Conservation (phyloP, 768 basidiomycete species). For the Baorangia bicolor region DNA sequence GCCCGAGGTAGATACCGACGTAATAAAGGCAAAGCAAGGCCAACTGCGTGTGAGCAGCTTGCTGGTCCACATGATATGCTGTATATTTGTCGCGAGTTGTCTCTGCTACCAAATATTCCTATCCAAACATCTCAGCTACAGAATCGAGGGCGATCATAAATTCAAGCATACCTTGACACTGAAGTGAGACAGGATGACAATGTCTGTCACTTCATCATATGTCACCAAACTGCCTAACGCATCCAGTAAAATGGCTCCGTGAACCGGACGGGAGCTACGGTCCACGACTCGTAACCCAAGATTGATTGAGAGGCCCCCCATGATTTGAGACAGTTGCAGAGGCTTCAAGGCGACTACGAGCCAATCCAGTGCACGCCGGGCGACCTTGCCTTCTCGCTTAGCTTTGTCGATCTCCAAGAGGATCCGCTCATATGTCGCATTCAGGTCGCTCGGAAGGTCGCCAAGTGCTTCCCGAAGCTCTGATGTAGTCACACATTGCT, state of each 20-base stretch:
- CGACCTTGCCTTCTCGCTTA: neutral
- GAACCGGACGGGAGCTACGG: neutral
- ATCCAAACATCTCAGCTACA: neutral
- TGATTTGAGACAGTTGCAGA: neutral
- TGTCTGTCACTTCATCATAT: neutral
- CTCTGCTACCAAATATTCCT: conserved; percentile 7
- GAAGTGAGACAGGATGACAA: conserved; percentile 3
- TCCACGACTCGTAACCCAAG: neutral
- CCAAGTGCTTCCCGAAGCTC: neutral
- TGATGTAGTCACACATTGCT: neutral
- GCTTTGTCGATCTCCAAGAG: neutral
- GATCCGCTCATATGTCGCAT: conserved; percentile 1
- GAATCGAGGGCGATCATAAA: neutral
- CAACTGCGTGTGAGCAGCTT: neutral
- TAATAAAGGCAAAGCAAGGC: neutral
- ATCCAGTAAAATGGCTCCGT: neutral
- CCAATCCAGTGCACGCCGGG: conserved; percentile 1
- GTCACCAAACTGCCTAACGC: conserved; percentile 3
- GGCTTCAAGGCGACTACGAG: neutral
- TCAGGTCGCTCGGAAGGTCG: conserved; percentile 1
- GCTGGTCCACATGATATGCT: neutral
- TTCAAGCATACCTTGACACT: conserved; percentile 4
- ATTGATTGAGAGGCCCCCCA: conserved; percentile 3
- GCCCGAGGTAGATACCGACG: neutral
- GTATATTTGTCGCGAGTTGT: neutral